Evolutionary conservation across 106 monocot species (phyloP).

Genomic region (Acanthochlamys bracteata): DNA sequence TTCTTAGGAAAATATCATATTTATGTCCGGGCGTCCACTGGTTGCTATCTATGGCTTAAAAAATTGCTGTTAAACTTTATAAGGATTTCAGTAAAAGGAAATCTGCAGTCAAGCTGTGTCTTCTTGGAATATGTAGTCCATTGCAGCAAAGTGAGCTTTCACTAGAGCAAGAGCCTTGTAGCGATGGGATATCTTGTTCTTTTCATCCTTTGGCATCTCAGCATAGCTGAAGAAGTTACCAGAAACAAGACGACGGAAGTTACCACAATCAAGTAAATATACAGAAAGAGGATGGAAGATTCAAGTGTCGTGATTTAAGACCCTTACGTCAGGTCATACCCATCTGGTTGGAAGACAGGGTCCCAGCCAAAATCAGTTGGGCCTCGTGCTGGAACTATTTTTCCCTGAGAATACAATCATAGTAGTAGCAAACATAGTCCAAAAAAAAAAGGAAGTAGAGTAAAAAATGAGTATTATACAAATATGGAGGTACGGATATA

Average conservation of each 20-base stretch:
- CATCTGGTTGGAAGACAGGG: constrained; percentile 88
- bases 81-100: too few species aligned
- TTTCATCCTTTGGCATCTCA: constrained; percentile 93
- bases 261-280: neutral
- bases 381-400: constrained; percentile 77
- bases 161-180: constrained; percentile 74
- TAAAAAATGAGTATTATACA: too few species aligned
- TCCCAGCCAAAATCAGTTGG: constrained; percentile 96
- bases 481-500: too few species aligned
- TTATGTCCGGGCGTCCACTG: too few species aligned
- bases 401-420: constrained; percentile 40
- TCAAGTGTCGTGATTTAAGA: neutral
- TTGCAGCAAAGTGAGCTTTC: constrained; percentile 65
- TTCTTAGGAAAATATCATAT: too few species aligned
- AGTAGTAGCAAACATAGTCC: neutral
- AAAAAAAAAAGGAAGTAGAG: neutral
- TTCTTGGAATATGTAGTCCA: constrained; percentile 48
- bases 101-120: too few species aligned
- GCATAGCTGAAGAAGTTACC: constrained; percentile 61
- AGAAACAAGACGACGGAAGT: too few species aligned
- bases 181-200: constrained; percentile 93
- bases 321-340: constrained; percentile 71
- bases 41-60: too few species aligned
- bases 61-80: too few species aligned
- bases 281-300: too few species aligned